Percentiles rank a stretch among this genome's conserved stretches.
Evolutionary conservation across 2,329 filamentous ascomycete genomes (phyloP).

Genomic region (Talaromyces sp.): DNA sequence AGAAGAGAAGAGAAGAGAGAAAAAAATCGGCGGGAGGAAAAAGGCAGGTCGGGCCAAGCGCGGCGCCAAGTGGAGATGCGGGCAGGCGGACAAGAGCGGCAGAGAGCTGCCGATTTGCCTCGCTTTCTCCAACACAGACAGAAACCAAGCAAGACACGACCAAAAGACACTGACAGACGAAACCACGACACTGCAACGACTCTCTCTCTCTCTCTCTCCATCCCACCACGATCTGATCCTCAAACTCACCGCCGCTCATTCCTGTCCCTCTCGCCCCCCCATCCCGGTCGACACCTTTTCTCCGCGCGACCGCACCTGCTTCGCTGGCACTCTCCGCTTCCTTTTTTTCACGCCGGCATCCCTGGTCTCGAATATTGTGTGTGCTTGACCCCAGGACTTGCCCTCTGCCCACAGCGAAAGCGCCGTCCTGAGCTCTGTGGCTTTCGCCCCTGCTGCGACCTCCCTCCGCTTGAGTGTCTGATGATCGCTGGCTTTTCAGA

Average conservation of each 20-base stretch:
- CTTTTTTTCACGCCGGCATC: not conserved
- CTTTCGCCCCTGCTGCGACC: not conserved
- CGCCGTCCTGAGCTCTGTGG: not conserved
- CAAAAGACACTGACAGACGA: not conserved
- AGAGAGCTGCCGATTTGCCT: slow-evolving; percentile 12
- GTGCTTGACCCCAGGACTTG: not conserved
- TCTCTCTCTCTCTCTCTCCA: not conserved
- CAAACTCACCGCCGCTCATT: not conserved
- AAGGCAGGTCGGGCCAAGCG: slow-evolving; percentile 21
- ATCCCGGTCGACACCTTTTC: not conserved
- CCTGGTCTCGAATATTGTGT: not conserved
- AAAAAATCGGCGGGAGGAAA: slow-evolving; percentile 20
- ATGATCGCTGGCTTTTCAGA: slow-evolving; percentile 34
- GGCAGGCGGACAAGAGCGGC: slow-evolving; percentile 8
- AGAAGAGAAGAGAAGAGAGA: slow-evolving; percentile 10
- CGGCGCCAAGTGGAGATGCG: slow-evolving; percentile 1
- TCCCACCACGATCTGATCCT: not conserved
- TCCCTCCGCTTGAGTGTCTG: slow-evolving; percentile 15
- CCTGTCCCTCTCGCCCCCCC: not conserved
- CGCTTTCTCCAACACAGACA: not conserved
- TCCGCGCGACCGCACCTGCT: not conserved
- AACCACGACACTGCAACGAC: not conserved
- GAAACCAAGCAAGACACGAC: not conserved
- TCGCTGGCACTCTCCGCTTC: not conserved
- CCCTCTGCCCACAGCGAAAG: not conserved